Evolutionary conservation across 306 rosid genomes (phyloP).

Genomic region (Fragaria nilgerrensis): DNA sequence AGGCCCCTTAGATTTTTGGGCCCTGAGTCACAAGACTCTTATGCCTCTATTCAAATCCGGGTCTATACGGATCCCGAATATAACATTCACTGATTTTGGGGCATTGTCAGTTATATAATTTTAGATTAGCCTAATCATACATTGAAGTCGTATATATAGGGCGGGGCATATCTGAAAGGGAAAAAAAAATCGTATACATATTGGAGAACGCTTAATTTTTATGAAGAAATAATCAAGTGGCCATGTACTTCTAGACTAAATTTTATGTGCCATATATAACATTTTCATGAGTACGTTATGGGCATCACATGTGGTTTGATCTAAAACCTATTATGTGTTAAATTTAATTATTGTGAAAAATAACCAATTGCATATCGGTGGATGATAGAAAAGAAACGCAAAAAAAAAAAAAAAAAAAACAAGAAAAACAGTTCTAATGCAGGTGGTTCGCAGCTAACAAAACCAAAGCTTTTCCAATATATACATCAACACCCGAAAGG

Average conservation of each 20-base stretch:
- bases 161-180: neutral
- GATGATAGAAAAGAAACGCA: too few relatives aligned
- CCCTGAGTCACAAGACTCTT: too few relatives aligned
- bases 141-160: neutral
- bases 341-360: neutral
- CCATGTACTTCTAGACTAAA: neutral
- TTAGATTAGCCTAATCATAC: conserved; percentile 48
- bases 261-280: neutral
- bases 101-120: conserved; percentile 23
- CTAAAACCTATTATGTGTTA: neutral
- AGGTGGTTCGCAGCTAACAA: neutral
- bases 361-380: neutral
- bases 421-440: neutral
- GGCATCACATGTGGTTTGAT: neutral
- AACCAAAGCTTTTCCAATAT: neutral
- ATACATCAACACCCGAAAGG: too few relatives aligned
- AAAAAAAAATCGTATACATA: neutral
- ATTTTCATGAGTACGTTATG: neutral
- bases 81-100: conserved; percentile 40
- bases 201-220: neutral
- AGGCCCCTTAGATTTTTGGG: too few relatives aligned
- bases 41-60: too few relatives aligned
- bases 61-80: conserved; percentile 44
- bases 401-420: too few relatives aligned
- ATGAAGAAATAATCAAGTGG: conserved; percentile 3